Evolutionary conservation across 805 yeast genomes (phyloP).

Genomic region (Cyberlindnera bimundalis): DNA sequence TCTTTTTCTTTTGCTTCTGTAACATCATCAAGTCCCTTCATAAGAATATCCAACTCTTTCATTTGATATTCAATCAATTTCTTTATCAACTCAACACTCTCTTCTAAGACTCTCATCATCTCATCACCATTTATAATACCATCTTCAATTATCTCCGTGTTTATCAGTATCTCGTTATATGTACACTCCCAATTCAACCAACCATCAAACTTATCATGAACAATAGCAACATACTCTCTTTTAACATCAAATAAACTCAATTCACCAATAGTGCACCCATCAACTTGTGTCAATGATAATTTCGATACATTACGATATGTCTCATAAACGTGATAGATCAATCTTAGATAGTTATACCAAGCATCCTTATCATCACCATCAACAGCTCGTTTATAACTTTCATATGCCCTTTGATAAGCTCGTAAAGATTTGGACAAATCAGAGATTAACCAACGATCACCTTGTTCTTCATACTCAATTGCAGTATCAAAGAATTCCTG

Average conservation of each 20-base stretch:
- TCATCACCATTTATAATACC: constrained; percentile 2
- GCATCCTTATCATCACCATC: constrained; percentile 37
- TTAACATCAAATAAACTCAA: constrained; percentile 13
- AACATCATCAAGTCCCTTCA: constrained; percentile 17
- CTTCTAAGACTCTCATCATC: constrained; percentile 1
- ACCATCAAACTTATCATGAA: constrained; percentile 10
- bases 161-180: constrained; percentile 22
- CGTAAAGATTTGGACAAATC: constrained; percentile 63
- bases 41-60: constrained; percentile 19
- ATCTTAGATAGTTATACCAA: constrained; percentile 55
- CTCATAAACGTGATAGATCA: constrained; percentile 57
- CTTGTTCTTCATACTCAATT: constrained; percentile 64
- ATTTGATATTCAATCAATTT: constrained; percentile 18
- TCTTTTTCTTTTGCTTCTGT: constrained; percentile 12
- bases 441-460: constrained; percentile 68
- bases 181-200: constrained; percentile 30
- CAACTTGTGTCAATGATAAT: constrained; percentile 32
- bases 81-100: constrained; percentile 8
- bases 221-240: constrained; percentile 15
- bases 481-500: constrained; percentile 57
- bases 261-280: constrained; percentile 12
- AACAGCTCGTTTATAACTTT: constrained; percentile 37
- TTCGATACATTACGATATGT: constrained; percentile 43
- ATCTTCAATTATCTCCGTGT: constrained; percentile 18
- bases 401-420: constrained; percentile 58